Evolutionary conservation across 2,329 filamentous ascomycete species (phyloP).

Genomic region (Sordariomycetes sp.): DNA sequence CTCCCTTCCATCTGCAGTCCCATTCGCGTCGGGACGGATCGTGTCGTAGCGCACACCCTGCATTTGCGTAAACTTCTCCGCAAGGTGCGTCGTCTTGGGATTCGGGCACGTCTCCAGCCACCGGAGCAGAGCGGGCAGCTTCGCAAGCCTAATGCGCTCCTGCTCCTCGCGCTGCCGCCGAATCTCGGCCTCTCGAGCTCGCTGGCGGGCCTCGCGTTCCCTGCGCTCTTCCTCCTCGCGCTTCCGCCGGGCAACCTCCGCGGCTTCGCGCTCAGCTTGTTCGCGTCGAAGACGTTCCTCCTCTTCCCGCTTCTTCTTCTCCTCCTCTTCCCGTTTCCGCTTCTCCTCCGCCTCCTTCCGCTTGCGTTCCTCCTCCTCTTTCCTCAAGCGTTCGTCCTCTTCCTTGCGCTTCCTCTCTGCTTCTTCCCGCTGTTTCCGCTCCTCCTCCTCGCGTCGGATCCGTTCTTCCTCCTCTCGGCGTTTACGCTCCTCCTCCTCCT

Average conservation of each 20-base stretch:
- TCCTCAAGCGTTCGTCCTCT: constrained; percentile 22
- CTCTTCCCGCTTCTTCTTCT: constrained; percentile 28
- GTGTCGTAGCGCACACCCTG: constrained; percentile 55
- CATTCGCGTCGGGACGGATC: constrained; percentile 41
- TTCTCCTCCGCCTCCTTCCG: constrained; percentile 17
- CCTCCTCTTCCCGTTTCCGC: constrained; percentile 21
- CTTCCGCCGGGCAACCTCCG: constrained; percentile 32
- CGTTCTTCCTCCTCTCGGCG: constrained; percentile 12
- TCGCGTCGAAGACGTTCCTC: constrained; percentile 33
- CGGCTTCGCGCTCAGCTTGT: constrained; percentile 34
- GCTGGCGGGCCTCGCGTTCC: constrained; percentile 37
- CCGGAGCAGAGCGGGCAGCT: constrained; percentile 47
- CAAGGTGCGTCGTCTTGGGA: constrained; percentile 37
- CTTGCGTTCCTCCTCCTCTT: constrained; percentile 25
- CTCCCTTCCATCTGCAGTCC: constrained; percentile 46
- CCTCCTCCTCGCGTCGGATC: constrained; percentile 15
- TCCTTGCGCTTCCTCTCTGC: constrained; percentile 19
- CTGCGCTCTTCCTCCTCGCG: constrained; percentile 41
- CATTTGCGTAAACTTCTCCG: constrained; percentile 43
- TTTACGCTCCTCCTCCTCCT: constrained; percentile 15
- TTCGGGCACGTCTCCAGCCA: constrained; percentile 47
- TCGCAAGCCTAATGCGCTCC: constrained; percentile 42
- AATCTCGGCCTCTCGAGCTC: constrained; percentile 37
- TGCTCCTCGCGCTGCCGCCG: constrained; percentile 41
- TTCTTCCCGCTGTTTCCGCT: constrained; percentile 21